Conservation (phyloP, 2,329 filamentous ascomycete genomes). For the Talaromyces sp. region DNA sequence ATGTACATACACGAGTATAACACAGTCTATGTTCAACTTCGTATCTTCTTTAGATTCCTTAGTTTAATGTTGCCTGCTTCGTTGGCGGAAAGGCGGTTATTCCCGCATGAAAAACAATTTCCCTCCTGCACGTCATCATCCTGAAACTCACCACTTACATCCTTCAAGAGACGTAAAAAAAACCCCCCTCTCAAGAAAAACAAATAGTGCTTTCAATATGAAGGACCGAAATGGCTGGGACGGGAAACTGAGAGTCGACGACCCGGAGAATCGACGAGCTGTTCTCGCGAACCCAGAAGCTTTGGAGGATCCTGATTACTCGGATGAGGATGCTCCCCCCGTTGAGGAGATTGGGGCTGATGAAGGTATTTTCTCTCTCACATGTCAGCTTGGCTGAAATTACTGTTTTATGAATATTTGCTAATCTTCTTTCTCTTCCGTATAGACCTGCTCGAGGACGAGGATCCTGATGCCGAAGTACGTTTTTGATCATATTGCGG, state of each 20-base stretch:
- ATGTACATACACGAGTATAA: slow-evolving; percentile 17
- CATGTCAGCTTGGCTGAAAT: background rate
- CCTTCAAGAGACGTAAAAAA: no score
- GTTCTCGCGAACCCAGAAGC: slow-evolving; percentile 73
- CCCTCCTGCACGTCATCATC: background rate
- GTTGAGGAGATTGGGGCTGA: slow-evolving; percentile 75
- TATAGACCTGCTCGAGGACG: slow-evolving; percentile 55
- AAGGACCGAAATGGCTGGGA: slow-evolving; percentile 44
- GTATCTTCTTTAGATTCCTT: no score
- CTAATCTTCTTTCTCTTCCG: background rate
- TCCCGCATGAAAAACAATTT: slow-evolving; percentile 5
- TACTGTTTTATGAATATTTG: background rate
- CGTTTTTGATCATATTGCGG: slow-evolving; percentile 9
- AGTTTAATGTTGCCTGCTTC: background rate
- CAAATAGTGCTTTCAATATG: slow-evolving; percentile 14
- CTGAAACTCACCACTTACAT: background rate
- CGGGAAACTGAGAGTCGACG: slow-evolving; percentile 46
- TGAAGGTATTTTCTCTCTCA: slow-evolving; percentile 54
- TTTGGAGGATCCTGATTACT: slow-evolving; percentile 78
- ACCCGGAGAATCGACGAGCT: slow-evolving; percentile 48
- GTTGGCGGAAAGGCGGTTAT: background rate
- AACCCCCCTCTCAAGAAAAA: background rate
- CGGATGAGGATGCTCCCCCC: slow-evolving; percentile 61
- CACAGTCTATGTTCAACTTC: background rate
- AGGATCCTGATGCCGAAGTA: slow-evolving; percentile 51